phyloP scores from a whole-genome alignment of 2,329 filamentous ascomycete genomes.

The Neopestalotiopsis clavispora region DNA sequence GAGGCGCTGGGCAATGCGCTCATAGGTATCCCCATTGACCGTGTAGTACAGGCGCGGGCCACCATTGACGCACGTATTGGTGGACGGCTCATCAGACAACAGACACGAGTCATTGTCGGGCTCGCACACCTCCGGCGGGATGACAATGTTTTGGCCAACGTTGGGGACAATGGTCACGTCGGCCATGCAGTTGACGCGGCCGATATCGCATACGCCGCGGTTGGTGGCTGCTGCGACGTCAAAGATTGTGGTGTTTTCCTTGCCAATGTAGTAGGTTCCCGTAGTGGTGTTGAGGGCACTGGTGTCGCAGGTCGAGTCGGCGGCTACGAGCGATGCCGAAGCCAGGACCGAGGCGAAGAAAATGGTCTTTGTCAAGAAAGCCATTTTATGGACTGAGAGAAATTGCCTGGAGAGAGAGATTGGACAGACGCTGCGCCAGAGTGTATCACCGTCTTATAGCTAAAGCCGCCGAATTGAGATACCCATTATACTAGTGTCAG shows the following conservation, averaged over 20 bases:
- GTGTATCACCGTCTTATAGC: no score
- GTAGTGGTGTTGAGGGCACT: conserved; percentile 3
- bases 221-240: neutral
- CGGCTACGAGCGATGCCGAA: neutral
- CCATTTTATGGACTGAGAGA: neutral
- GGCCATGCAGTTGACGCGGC: conserved; percentile 10
- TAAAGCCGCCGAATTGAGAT: no score
- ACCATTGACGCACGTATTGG: neutral
- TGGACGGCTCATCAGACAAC: neutral
- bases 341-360: neutral
- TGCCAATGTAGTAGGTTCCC: neutral
- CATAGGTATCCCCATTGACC: neutral
- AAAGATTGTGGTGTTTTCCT: conserved; percentile 1
- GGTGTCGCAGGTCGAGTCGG: neutral
- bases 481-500: no score
- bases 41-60: conserved; percentile 12
- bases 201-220: conserved; percentile 10
- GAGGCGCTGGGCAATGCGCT: neutral
- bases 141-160: neutral
- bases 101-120: neutral
- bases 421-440: neutral
- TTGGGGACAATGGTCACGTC: neutral
- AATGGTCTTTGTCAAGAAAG: neutral
- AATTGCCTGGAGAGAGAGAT: neutral
- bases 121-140: conserved; percentile 9